A percentile compares a stretch with the other conserved stretches of the same genome.
These are phyloP conservation scores for Cytospora schulzeri DNA, from an alignment of 2,329 filamentous ascomycete genomes.

Conservation along the genomic window DNA sequence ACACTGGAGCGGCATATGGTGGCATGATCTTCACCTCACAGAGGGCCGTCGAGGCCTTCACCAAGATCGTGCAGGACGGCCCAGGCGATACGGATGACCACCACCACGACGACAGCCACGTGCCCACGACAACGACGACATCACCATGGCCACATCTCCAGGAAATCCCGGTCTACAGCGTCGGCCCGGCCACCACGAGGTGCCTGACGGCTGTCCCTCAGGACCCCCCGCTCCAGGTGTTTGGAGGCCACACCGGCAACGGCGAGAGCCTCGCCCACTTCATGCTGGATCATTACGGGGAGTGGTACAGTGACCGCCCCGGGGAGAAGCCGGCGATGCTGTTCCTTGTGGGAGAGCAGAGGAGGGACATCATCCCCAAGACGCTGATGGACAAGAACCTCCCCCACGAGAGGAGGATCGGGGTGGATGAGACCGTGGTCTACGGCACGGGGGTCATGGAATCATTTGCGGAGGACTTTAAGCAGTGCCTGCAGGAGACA, in stretches of 20 bases:
- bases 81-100: too few relatives aligned
- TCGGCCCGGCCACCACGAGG: constrained; percentile 78
- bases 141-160: constrained; percentile 55
- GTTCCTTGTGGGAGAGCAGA: constrained; percentile 88
- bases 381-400: constrained; percentile 66
- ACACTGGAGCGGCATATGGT: constrained; percentile 57
- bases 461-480: constrained; percentile 73
- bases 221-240: constrained; percentile 59
- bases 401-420: constrained; percentile 53
- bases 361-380: constrained; percentile 86
- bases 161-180: constrained; percentile 70
- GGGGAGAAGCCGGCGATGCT: constrained; percentile 67
- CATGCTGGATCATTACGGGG: constrained; percentile 76
- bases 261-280: constrained; percentile 77
- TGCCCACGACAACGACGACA: constrained; percentile 2
- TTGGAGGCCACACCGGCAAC: constrained; percentile 81
- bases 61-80: constrained; percentile 60
- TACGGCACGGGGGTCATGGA: constrained; percentile 86
- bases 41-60: constrained; percentile 78
- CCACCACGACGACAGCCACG: constrained; percentile 26
- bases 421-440: constrained; percentile 77
- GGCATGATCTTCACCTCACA: constrained; percentile 86
- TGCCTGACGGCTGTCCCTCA: constrained; percentile 63
- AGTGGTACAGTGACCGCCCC: constrained; percentile 47
- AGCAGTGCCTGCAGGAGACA: constrained; percentile 50